phyloP scores from a whole-genome alignment of 208 protist genomes.

The Wallacemonas rigidus region DNA sequence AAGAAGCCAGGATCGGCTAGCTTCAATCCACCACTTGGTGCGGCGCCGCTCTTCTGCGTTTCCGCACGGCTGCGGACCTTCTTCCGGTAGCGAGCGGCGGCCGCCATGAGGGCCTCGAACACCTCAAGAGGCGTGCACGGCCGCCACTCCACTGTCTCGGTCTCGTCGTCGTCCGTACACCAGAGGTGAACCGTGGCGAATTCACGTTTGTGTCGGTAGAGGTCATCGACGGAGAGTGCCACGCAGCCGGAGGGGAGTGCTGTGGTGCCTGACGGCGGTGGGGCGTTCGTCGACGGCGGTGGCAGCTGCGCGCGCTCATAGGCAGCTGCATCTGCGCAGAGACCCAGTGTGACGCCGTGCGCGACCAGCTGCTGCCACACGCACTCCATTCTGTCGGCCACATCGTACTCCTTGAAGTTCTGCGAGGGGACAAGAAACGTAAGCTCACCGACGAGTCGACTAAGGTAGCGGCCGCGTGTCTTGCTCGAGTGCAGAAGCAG shows the following conservation, averaged over 20 bases:
- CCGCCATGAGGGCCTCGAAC: constrained; percentile 22
- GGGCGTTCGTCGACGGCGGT: background rate
- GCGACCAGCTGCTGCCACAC: background rate
- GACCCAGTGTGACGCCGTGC: background rate
- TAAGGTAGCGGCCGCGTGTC: constrained; percentile 11
- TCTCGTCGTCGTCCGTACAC: background rate
- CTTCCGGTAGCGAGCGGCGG: constrained; percentile 8
- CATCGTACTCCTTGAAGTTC: constrained; percentile 7
- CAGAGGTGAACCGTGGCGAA: background rate
- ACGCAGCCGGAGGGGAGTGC: background rate
- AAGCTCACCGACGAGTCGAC: constrained; percentile 1
- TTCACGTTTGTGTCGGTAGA: constrained; percentile 1
- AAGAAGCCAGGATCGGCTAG: constrained; percentile 22
- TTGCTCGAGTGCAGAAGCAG: background rate
- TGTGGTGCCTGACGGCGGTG: background rate
- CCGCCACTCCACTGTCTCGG: constrained; percentile 2
- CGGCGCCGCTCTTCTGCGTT: constrained; percentile 4
- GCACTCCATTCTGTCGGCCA: background rate
- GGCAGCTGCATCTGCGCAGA: background rate
- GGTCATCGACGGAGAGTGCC: background rate
- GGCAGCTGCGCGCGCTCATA: background rate
- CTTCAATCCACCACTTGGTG: background rate
- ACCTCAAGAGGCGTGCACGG: constrained; percentile 18
- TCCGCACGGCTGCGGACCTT: constrained; percentile 20
- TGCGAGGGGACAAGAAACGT: background rate